phyloP scores from a whole-genome alignment of 805 yeast species.

The Starmerella vitae region DNA sequence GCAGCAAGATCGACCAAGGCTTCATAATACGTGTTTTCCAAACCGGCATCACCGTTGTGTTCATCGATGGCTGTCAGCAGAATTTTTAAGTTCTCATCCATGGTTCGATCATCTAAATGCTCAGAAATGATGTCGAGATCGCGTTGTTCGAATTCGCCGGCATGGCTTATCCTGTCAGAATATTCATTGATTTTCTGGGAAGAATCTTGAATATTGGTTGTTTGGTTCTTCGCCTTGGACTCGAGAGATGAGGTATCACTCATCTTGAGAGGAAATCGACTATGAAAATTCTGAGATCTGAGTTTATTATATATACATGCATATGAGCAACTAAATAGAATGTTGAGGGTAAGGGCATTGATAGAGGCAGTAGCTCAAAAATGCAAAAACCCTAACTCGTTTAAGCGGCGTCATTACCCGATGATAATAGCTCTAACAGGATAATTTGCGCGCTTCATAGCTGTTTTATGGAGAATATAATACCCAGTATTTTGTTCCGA shows the following conservation, averaged over 20 bases:
- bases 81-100: conserved; percentile 32
- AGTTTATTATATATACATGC: no score
- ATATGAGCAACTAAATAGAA: no score
- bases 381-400: no score
- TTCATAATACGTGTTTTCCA: conserved; percentile 30
- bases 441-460: no score
- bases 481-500: no score
- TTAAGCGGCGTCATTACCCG: no score
- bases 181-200: background rate
- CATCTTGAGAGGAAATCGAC: no score
- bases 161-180: background rate
- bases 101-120: conserved; percentile 21
- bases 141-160: conserved; percentile 6
- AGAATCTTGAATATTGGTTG: background rate
- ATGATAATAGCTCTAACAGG: no score
- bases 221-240: background rate
- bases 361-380: no score
- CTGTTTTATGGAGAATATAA: no score
- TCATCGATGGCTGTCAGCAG: conserved; percentile 31
- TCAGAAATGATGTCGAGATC: conserved; percentile 14
- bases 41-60: conserved; percentile 38
- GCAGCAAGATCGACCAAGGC: conserved; percentile 25
- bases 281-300: no score
- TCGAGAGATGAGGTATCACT: background rate
- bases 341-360: no score